Conservation (phyloP, 2,329 filamentous ascomycete genomes). For the Golovinomyces cichoracearum region DNA sequence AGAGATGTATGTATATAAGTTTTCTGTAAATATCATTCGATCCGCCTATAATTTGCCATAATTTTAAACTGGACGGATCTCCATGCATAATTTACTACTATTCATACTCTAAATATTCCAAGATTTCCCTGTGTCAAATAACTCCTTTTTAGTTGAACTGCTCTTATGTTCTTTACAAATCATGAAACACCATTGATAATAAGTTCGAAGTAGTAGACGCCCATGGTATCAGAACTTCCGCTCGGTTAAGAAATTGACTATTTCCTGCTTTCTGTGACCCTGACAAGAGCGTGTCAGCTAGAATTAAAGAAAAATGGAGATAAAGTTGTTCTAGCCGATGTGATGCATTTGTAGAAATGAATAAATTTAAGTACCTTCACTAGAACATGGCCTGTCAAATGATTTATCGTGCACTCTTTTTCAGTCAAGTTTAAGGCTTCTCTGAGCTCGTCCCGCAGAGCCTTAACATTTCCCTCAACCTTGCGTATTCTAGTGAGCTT, state of each 20-base stretch:
- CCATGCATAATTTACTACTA: too few species aligned
- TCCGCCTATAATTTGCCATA: too few species aligned
- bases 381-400: conserved; percentile 44
- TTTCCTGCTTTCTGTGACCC: background rate
- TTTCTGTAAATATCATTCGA: background rate
- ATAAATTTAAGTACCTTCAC: conserved; percentile 32
- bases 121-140: too few species aligned
- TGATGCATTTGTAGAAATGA: background rate
- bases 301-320: background rate
- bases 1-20: background rate
- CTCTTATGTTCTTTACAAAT: too few species aligned
- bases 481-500: conserved; percentile 53
- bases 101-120: too few species aligned
- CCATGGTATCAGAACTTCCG: conserved; percentile 1
- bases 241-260: background rate
- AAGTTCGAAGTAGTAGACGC: too few species aligned
- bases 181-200: too few species aligned
- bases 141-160: too few species aligned
- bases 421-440: conserved; percentile 28
- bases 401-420: conserved; percentile 23
- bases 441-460: conserved; percentile 37
- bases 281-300: background rate
- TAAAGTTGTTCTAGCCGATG: too few species aligned
- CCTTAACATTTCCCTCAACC: conserved; percentile 44
- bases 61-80: too few species aligned